These are phyloP conservation scores for Fusarium chlamydosporum DNA, from an alignment of 2,329 filamentous ascomycete genomes.

Conservation along the genomic window DNA sequence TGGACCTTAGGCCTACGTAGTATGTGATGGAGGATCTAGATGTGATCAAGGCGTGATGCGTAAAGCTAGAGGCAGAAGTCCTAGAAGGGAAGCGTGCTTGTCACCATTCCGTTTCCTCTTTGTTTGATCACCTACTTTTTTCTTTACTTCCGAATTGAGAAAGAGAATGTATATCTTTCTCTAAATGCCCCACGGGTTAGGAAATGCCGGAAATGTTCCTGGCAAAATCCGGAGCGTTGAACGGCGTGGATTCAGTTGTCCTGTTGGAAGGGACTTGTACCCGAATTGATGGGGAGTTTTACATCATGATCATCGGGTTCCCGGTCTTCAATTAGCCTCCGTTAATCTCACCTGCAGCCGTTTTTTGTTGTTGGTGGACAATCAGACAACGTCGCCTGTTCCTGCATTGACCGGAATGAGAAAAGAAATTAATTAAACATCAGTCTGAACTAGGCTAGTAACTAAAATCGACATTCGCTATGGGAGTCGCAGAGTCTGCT, in stretches of 20 bases:
- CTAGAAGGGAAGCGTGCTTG: not conserved
- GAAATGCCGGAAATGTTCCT: not conserved
- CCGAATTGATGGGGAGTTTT: no score
- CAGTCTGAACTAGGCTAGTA: conserved; percentile 59
- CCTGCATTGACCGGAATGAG: conserved; percentile 1
- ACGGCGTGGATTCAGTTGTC: not conserved
- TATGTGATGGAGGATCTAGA: not conserved
- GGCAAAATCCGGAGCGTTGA: not conserved
- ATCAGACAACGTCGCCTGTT: not conserved
- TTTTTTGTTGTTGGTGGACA: conserved; percentile 3
- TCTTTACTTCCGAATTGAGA: not conserved
- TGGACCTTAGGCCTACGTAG: not conserved
- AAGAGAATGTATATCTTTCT: not conserved
- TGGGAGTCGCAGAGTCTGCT: conserved; percentile 69
- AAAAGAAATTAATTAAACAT: not conserved
- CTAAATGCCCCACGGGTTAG: not conserved
- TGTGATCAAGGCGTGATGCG: not conserved
- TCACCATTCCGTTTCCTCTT: rapidly evolving
- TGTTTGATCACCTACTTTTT: not conserved
- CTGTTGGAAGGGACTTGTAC: not conserved
- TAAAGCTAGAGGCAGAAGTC: not conserved
- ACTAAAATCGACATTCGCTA: conserved; percentile 73
- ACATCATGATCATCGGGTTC: not conserved
- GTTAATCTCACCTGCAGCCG: not conserved
- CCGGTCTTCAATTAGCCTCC: not conserved